Percentiles rank a stretch among this genome's conserved stretches.
Evolutionary conservation across 306 rosid species (phyloP).

Genomic region (Cucurbita maxima): DNA sequence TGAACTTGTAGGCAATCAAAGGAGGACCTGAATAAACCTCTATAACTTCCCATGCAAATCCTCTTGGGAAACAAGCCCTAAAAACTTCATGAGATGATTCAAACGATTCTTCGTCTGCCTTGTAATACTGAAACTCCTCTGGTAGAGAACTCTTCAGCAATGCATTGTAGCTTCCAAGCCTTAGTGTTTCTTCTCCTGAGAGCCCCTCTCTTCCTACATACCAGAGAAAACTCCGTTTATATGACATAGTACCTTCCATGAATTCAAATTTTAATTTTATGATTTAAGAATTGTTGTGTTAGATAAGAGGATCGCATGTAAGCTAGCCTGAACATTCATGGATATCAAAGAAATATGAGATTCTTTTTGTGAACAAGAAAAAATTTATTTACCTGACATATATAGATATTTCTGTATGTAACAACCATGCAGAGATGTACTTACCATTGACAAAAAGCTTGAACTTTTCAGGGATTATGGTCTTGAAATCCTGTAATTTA

Average conservation of each 20-base stretch:
- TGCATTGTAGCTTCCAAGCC: conserved; percentile 51
- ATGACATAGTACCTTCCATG: neutral
- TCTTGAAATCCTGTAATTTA: conserved; percentile 27
- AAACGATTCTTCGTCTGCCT: conserved; percentile 48
- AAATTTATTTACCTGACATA: too few relatives aligned
- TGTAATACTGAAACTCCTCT: conserved; percentile 33
- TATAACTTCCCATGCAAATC: conserved; percentile 82
- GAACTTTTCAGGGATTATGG: conserved; percentile 34
- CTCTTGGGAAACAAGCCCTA: conserved; percentile 49
- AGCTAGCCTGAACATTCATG: neutral
- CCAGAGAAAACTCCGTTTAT: neutral
- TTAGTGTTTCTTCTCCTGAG: conserved; percentile 46
- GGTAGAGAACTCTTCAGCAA: conserved; percentile 46
- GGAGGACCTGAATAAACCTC: conserved; percentile 57
- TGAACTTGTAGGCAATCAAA: conserved; percentile 49
- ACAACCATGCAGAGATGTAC: neutral
- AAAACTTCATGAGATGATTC: conserved; percentile 59
- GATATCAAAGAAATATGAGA: too few relatives aligned
- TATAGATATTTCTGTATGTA: too few relatives aligned
- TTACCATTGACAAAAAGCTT: conserved; percentile 41
- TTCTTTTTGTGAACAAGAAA: neutral
- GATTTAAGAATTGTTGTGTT: neutral
- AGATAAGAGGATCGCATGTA: neutral
- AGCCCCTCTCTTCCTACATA: conserved; percentile 45
- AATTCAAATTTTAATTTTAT: neutral